Evolutionary conservation across 768 basidiomycete species (phyloP), one percentile per base, ranked within the genome.

Genomic region (Xanthoconium purpureum): DNA sequence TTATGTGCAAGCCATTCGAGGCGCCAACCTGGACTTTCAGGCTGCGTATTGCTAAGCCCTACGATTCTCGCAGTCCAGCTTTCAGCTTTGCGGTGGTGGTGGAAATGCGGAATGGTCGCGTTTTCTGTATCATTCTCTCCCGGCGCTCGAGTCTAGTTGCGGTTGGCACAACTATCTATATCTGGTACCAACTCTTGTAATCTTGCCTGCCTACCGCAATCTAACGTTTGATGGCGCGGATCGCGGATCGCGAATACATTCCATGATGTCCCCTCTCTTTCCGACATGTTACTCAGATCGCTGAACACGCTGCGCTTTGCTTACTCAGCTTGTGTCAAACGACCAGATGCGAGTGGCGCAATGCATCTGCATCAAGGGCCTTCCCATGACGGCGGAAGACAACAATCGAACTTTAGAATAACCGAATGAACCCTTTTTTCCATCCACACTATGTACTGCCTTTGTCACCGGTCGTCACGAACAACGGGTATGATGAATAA

Each of bases 1-100:
- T 8, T 83, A 85, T 55, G 67, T 73, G 8, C 86, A 90, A 63
- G 88, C 80, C 8, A 66, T 76, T 12, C 72, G 72, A 20, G 77
- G 66, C 8, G 82, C 82, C 5, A 71, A 60, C 38, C 57, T 53
- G 6, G 74, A 81, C 62, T 78, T 77, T 54, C 62, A 59, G 29
- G 33, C 56, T 36, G 60, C 50, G 14, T 76, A 73, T 58, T 76
- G 74, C 35, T 73, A 49, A 72, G 39, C 32, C 3, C 14, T 9
- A 17, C 20, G n/a, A 42, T 44, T n/a, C 39, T 48, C 29, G 17
- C 33, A 1, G 3, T 50, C 20, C 35, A 17, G 9, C 3, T 15
- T n/a, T n/a, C 32, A 2, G 12, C 40, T 44, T 58, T 11, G 17
- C 12, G 30, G 37, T 3, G 28, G 10, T 1, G 24, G 24, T 24